Evolutionary conservation across 164 flowering plant genomes (phyloP).

Genomic region (Tetracentron sinense): DNA sequence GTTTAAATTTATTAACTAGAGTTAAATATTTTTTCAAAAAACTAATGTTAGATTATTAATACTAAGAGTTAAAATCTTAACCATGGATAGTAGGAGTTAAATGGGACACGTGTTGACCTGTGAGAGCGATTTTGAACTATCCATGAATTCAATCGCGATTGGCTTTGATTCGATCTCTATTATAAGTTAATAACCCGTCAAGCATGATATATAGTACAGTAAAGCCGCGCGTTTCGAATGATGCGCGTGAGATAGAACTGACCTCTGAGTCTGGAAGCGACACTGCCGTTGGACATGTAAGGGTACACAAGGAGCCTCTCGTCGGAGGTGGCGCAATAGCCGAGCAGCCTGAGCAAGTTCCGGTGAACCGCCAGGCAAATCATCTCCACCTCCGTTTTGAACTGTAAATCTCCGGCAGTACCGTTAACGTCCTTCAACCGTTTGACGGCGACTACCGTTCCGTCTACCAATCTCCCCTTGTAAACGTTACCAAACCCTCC

Average conservation of each 20-base stretch:
- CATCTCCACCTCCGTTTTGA: constrained; percentile 81
- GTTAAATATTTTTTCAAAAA: no score
- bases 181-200: no score
- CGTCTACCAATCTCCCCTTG: constrained; percentile 66
- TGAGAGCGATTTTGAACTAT: no score
- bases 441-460: constrained; percentile 77
- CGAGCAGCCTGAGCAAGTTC: constrained; percentile 65
- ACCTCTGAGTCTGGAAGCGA: constrained; percentile 84
- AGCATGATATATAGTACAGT: no score
- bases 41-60: no score
- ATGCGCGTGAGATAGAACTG: constrained; percentile 14
- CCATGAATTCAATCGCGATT: no score
- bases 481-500: constrained; percentile 97
- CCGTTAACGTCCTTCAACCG: constrained; percentile 69
- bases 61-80: no score
- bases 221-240: no score
- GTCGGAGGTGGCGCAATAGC: constrained; percentile 65
- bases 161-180: no score
- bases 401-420: constrained; percentile 69
- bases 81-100: no score
- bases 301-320: constrained; percentile 86
- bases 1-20: no score
- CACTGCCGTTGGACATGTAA: constrained; percentile 92
- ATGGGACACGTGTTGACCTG: no score
- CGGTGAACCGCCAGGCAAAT: constrained; percentile 92